Percentiles rank a stretch among this genome's conserved stretches.
Evolutionary conservation across 2,329 filamentous ascomycete species (phyloP).

Genomic region (Stagonosporopsis vannaccii): DNA sequence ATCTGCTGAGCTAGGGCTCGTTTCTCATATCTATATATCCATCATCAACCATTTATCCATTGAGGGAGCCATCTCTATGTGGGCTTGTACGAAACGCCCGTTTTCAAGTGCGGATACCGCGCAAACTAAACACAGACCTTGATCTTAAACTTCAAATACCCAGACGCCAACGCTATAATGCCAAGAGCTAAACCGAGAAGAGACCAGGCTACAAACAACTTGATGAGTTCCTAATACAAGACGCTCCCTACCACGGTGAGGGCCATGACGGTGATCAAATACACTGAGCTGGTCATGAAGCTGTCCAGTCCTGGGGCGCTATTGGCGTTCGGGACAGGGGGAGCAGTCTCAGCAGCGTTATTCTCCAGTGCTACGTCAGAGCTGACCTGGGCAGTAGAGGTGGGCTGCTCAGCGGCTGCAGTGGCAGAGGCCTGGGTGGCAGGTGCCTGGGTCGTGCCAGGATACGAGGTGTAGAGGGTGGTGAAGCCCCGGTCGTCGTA

Average conservation of each 20-base stretch:
- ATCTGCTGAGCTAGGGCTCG: constrained; percentile 5
- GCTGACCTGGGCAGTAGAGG: constrained; percentile 4
- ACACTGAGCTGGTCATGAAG: not conserved
- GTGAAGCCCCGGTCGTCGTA: constrained; percentile 60
- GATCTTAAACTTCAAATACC: constrained; percentile 9
- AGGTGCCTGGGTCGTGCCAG: constrained; percentile 21
- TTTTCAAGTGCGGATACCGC: not conserved
- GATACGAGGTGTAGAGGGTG: constrained; percentile 52
- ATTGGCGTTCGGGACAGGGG: constrained; percentile 15
- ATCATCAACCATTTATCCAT: constrained; percentile 3
- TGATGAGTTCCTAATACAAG: not conserved
- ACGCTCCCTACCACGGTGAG: not conserved
- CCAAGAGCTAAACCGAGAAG: not conserved
- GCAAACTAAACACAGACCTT: constrained; percentile 5
- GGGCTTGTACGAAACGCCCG: not conserved
- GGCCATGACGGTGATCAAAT: not conserved
- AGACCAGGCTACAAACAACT: constrained; percentile 1
- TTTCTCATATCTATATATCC: constrained; percentile 2
- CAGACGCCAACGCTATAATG: constrained; percentile 17
- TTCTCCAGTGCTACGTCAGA: constrained; percentile 13
- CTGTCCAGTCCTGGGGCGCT: not conserved
- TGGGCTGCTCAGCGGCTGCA: constrained; percentile 6
- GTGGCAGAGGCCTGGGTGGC: constrained; percentile 10
- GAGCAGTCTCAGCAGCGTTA: constrained; percentile 17
- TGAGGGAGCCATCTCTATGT: not conserved